Evolutionary conservation across 192 early-diverging fungal genomes (phyloP), one percentile per base, ranked within the genome.

Genomic region (Chytriomyces sp.): DNA sequence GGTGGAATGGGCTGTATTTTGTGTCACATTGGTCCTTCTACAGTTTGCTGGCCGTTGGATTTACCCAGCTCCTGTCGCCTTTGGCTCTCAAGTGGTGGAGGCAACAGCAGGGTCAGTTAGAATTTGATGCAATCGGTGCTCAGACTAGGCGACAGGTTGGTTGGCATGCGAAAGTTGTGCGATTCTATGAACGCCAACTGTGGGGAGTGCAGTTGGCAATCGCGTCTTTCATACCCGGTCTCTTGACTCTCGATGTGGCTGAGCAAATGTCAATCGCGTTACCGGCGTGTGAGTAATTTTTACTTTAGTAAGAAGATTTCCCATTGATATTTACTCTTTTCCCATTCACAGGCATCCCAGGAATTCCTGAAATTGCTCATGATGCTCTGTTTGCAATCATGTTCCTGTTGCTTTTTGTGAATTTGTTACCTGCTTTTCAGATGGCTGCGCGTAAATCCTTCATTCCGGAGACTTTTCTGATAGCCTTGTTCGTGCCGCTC

Each of bases 341-440:
- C 73, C 12, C n/a, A 56, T 80, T 39, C 52, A 39, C 17, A 39
- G 26, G 40, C 53, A 64, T 22, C 32, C 17, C 74, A 76, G 66
- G 66, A 66, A 14, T 19, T 75, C 6, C 33, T 55, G 77, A 77
- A 44, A 30, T 52, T 7, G 3, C 59, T 22, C 55, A 77, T 30
- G 82, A 83, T 55, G 22, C 73, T 5, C 10, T 76, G 30, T 79
- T 78, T 49, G 57, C 72, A 5, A 1, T 74, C 4, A 19, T 69
- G 52, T 63, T 74, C 39, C 32, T 60, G 32, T 26, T 83, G 12
- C 31, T 66, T 7, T 41, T 53, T 26, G 30, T 79, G 19, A 73
- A 75, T 64, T 57, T 83, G 12, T 58, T 78, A 33, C 78, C 81
- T 17, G 59, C 57, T 3, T 32, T 83, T 31, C 62, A 76, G 32